phyloP scores from a whole-genome alignment of 2,329 filamentous ascomycete species.

The Tothia fuscella region DNA sequence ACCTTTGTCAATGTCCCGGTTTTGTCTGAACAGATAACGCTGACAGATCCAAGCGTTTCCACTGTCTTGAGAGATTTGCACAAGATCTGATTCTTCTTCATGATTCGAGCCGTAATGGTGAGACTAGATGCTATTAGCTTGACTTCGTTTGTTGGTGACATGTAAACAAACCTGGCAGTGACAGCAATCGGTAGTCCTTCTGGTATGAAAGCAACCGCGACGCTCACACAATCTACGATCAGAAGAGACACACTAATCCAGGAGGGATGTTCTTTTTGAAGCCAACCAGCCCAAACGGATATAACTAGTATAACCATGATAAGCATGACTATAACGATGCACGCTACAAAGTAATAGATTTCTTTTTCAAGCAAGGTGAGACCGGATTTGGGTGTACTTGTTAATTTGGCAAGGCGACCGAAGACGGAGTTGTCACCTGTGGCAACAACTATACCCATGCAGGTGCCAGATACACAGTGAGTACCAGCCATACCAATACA shows the following conservation, averaged over 20 bases:
- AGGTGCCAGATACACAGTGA: slow-evolving; percentile 59
- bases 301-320: slow-evolving; percentile 53
- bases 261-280: slow-evolving; percentile 51
- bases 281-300: slow-evolving; percentile 57
- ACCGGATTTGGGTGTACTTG: slow-evolving; percentile 54
- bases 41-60: slow-evolving; percentile 61
- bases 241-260: slow-evolving; percentile 63
- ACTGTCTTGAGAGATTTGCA: slow-evolving; percentile 73
- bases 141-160: too few species aligned
- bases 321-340: slow-evolving; percentile 58
- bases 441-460: slow-evolving; percentile 55
- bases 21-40: slow-evolving; percentile 66
- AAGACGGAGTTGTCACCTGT: slow-evolving; percentile 66
- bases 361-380: slow-evolving; percentile 62
- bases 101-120: slow-evolving; percentile 65
- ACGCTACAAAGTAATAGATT: slow-evolving; percentile 57
- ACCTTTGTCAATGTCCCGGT: slow-evolving; percentile 54
- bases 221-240: slow-evolving; percentile 58
- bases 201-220: slow-evolving; percentile 65
- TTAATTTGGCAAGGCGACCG: slow-evolving; percentile 58
- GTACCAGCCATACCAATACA: slow-evolving; percentile 72
- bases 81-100: slow-evolving; percentile 64
- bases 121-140: slow-evolving; percentile 47
- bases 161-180: slow-evolving; percentile 26
- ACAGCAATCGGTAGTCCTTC: slow-evolving; percentile 62